Evolutionary conservation across 192 early-diverging fungal genomes (phyloP), one percentile per base, ranked within the genome.

Genomic region (Dimargaris xerosporica): DNA sequence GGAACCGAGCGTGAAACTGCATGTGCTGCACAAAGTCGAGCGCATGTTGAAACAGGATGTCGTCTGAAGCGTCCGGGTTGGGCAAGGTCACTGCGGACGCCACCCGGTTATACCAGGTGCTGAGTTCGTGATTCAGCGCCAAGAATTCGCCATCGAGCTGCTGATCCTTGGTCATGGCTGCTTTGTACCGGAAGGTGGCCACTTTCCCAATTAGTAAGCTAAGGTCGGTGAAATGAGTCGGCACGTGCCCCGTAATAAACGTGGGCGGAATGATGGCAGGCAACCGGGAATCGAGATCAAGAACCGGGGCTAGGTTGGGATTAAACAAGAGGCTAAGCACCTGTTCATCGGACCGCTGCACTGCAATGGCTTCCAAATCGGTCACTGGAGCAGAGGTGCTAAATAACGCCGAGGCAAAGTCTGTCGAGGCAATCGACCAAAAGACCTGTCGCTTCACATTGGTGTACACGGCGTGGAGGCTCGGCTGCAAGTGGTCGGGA

Each of bases 391-490:
- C 23, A 10, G 52, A 54, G 52, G 11, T 54, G 21, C 52, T 54
- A 25, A 54, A 54, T 21, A 54, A n/a, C 10, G 52, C 52, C 26
- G 52, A 54, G 26, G 52, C 52, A 54, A 54, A 54, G 52, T 54
- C 52, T 9, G 52, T 54, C 9, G 52, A 54, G n/a, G 52, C 52
- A 54, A 54, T 54, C 7, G 52, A 54, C 52, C 52, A 54, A 21
- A 54, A 54, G 13, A 54, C 26, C 26, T 23, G 52, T 9, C 52
- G 52, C 52, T 25, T 9, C 10, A 54, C 52, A 25, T 26, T 11
- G 52, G 10, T 9, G 52, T 54, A 54, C 52, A 54, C 23, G 17
- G n/a, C 10, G 10, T 54, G 11, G 11, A 54, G 52, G 45, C 12
- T 13, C n/a, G n/a, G n/a, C n/a, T n/a, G n/a, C n/a, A n/a, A n/a